Evolutionary conservation across 2,329 filamentous ascomycete genomes (phyloP), one percentile per base, ranked within the genome.

Genomic region (Ramichloridium luteum): DNA sequence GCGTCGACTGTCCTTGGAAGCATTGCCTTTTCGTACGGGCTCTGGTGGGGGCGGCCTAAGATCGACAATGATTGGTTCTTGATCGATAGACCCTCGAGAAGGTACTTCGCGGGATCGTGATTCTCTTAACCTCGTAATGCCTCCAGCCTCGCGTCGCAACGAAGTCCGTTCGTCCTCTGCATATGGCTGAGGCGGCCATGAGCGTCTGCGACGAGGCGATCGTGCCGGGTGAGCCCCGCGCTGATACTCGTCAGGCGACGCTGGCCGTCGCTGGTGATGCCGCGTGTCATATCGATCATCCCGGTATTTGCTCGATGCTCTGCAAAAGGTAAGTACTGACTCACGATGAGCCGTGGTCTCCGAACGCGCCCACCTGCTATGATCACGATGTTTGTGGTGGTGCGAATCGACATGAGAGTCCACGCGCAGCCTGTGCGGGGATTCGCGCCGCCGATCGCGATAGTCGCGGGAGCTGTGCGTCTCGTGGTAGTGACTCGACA

Each of bases 91-190:
- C 23, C 80, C 80, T 35, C 70, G 70, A 35, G 68, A 67, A 30
- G 65, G 63, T 16, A 70, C 65, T 36, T 77, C 72, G 42, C 77
- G 75, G 33, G 50, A 35, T 60, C 63, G 32, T 41, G 46, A 26
- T 44, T 52, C 30, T 43, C 42, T 44, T 22, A 53, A 37, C n/a
- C n/a, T n/a, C n/a, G n/a, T n/a, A n/a, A n/a, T n/a, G n/a, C 53
- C 47, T 15, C 64, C 62, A 45, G 70, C 56, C 49, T 85, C 80
- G 50, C 66, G 72, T 4, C 68, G 68, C 22, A 82, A 55, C 5
- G 78, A 71, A 10, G 61, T 65, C 11, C 51, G 59, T 52, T 83
- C 80, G 49, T 85, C 79, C 51, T 86, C 80, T 28, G 78, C 77
- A 20, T 56, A 74, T 3, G 79, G 76, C 12, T 64, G 62, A 2